A percentile compares a stretch with the other conserved stretches of the same genome.
Conservation (phyloP, 2,329 filamentous ascomycete species). For the Fusarium sp. region DNA sequence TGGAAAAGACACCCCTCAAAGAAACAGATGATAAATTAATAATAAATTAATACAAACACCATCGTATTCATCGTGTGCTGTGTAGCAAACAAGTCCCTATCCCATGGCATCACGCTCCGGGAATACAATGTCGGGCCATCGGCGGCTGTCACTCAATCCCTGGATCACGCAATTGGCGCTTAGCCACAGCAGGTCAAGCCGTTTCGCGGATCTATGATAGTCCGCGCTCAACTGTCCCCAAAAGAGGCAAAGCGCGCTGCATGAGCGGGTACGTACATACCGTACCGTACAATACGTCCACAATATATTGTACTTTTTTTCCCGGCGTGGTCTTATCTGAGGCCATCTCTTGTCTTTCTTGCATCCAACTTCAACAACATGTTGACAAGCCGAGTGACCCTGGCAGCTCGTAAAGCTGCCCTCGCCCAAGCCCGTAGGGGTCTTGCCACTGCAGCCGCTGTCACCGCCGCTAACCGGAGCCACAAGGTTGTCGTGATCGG, state of each 20-base stretch:
- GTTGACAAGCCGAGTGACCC: conserved; percentile 32
- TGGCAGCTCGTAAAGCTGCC: conserved; percentile 26
- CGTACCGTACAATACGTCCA: conserved; percentile 19
- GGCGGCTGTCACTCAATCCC: conserved; percentile 26
- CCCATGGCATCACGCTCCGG: conserved; percentile 13
- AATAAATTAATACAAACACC: no score
- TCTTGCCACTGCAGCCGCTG: conserved; percentile 27
- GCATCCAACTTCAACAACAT: conserved; percentile 27
- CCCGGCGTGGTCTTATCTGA: conserved; percentile 13
- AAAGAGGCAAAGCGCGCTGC: not conserved
- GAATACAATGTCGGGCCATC: conserved; percentile 19
- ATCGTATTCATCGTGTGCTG: no score
- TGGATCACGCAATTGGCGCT: conserved; percentile 30
- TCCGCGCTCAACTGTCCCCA: not conserved
- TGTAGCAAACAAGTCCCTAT: not conserved
- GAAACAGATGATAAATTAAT: no score
- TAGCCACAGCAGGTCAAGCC: conserved; percentile 1
- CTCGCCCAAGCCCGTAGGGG: conserved; percentile 6
- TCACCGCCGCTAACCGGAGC: conserved; percentile 33
- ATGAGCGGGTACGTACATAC: conserved; percentile 8
- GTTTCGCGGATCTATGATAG: not conserved
- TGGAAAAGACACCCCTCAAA: no score
- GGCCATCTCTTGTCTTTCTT: conserved; percentile 7
- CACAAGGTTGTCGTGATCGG: conserved; percentile 75
- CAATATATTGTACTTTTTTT: conserved; percentile 14